phyloP scores from a whole-genome alignment of 1,284 basidiomycete species.

The Ganoderma multipileum region DNA sequence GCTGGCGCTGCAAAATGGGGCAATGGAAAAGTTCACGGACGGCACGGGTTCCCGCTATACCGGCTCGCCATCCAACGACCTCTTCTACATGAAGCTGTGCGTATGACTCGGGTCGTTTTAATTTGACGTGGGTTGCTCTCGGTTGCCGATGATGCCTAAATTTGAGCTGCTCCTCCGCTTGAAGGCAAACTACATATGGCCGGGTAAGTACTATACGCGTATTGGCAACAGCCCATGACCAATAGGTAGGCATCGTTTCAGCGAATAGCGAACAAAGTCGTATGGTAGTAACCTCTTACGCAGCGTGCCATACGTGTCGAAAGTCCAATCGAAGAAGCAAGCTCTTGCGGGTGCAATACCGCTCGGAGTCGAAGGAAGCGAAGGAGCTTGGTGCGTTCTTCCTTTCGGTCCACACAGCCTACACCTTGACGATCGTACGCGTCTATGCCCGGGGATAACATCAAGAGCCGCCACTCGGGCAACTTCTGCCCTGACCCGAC shows the following conservation, averaged over 20 bases:
- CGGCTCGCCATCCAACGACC: too few relatives aligned
- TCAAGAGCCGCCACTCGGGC: conserved; percentile 55
- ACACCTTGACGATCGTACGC: too few relatives aligned
- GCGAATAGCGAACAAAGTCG: neutral
- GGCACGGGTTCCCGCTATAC: too few relatives aligned
- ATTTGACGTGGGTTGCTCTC: too few relatives aligned
- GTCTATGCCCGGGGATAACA: conserved; percentile 75
- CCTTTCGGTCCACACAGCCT: neutral
- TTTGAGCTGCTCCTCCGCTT: too few relatives aligned
- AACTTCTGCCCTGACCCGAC: conserved; percentile 61
- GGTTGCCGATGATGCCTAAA: too few relatives aligned
- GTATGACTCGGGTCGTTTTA: too few relatives aligned
- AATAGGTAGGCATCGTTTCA: conserved; percentile 51
- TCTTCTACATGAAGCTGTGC: too few relatives aligned
- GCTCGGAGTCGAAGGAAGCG: conserved; percentile 64
- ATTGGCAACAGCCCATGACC: conserved; percentile 75
- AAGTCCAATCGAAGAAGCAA: conserved; percentile 63
- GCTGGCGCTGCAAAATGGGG: too few relatives aligned
- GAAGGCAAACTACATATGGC: too few relatives aligned
- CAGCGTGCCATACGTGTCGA: conserved; percentile 63
- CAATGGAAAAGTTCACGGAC: too few relatives aligned
- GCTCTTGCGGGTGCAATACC: conserved; percentile 66
- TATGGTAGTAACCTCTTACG: neutral
- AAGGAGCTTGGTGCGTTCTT: conserved; percentile 57
- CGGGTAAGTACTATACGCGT: conserved; percentile 49